A percentile compares a stretch with the other conserved stretches of the same genome.
Conservation (phyloP, 2,329 filamentous ascomycete species). For the Pyricularia sp. region DNA sequence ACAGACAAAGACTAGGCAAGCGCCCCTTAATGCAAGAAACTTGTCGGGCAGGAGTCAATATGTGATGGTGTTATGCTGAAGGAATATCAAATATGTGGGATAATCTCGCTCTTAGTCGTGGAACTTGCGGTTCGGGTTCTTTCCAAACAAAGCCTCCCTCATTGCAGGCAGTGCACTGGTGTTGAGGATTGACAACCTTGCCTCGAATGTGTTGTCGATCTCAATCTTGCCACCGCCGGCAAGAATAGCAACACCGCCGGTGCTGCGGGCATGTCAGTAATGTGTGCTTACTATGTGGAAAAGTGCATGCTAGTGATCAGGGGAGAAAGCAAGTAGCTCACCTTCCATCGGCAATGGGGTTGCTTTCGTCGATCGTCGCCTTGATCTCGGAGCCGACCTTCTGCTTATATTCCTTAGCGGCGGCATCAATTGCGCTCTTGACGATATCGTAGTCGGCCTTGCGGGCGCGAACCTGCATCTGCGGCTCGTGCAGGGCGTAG, state of each 20-base stretch:
- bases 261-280: conserved; percentile 40
- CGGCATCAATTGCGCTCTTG: conserved; percentile 69
- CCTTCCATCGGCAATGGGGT: conserved; percentile 73
- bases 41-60: background rate
- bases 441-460: conserved; percentile 70
- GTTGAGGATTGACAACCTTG: conserved; percentile 77
- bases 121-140: conserved; percentile 94
- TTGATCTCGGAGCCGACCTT: conserved; percentile 60
- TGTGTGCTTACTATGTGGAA: background rate
- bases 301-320: background rate
- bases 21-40: background rate
- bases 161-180: conserved; percentile 77
- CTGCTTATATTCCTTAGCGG: conserved; percentile 76
- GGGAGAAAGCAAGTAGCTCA: conserved; percentile 42
- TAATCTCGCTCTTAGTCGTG: conserved; percentile 55
- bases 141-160: conserved; percentile 79
- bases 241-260: conserved; percentile 73
- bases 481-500: conserved; percentile 77
- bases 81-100: background rate
- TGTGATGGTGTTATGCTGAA: background rate
- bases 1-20: background rate
- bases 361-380: conserved; percentile 66
- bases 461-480: conserved; percentile 64
- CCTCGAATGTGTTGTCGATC: conserved; percentile 96
- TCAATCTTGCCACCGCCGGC: conserved; percentile 89